phyloP scores from a whole-genome alignment of 257 asterid genomes.

The Ocimum tenuiflorum region DNA sequence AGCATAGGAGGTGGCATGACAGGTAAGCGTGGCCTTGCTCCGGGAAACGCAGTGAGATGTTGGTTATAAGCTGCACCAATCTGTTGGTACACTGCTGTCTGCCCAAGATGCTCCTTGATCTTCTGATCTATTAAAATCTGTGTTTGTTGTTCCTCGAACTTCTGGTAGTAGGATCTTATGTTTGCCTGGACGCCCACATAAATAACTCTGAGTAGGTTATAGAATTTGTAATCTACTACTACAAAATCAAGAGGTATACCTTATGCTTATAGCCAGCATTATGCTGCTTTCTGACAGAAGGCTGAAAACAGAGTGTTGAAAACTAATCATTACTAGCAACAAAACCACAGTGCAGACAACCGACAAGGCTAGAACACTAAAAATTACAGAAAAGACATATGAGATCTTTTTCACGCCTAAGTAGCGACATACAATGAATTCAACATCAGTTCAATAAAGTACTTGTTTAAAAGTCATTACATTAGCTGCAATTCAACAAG shows the following conservation, averaged over 20 bases:
- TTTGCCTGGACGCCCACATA: conserved; percentile 37
- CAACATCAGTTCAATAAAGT: neutral
- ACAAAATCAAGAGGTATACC: conserved; percentile 27
- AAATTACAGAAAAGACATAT: neutral
- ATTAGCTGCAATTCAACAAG: neutral
- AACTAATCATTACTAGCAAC: neutral
- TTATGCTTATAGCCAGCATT: conserved; percentile 67
- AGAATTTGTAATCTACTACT: neutral
- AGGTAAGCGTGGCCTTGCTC: conserved; percentile 43
- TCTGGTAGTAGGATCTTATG: conserved; percentile 53
- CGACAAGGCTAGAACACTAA: neutral
- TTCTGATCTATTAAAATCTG: conserved; percentile 53
- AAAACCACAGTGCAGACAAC: neutral
- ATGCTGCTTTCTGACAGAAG: conserved; percentile 65
- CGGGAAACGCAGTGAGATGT: conserved; percentile 60
- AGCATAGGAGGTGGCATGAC: conserved; percentile 41
- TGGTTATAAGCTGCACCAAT: conserved; percentile 58
- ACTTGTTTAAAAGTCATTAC: neutral
- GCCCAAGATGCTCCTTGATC: conserved; percentile 64
- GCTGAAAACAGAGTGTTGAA: conserved; percentile 27
- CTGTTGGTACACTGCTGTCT: conserved; percentile 45
- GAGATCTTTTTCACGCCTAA: neutral
- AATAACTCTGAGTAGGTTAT: neutral
- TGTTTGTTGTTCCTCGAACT: conserved; percentile 60
- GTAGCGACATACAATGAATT: neutral